Evolutionary conservation across 1,284 basidiomycete genomes (phyloP).

Genomic region (Malassezia cuniculi): DNA sequence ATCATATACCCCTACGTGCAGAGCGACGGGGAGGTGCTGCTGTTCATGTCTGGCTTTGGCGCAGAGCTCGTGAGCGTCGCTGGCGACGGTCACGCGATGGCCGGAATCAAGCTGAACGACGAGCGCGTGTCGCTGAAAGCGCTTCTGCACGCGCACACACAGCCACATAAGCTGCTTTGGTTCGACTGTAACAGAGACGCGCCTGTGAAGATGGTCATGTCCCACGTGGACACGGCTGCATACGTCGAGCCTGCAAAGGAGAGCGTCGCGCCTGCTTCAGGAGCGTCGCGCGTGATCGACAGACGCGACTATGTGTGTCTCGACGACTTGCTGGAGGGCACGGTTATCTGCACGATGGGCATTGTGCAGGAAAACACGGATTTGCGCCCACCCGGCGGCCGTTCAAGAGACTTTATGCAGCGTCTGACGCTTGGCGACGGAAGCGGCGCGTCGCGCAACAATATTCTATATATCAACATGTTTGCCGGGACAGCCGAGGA

Average conservation of each 20-base stretch:
- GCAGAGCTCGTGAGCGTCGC: conserved; percentile 7
- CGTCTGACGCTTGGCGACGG: conserved; percentile 2
- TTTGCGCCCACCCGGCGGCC: conserved; percentile 16
- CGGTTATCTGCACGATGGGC: conserved; percentile 22
- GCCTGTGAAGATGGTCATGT: conserved; percentile 6
- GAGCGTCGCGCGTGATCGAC: no score
- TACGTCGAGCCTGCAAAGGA: no score
- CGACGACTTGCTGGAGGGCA: conserved; percentile 16
- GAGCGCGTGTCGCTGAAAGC: conserved; percentile 12
- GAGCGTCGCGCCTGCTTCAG: no score
- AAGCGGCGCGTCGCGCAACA: background rate
- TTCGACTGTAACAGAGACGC: conserved; percentile 10
- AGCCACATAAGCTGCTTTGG: conserved; percentile 2
- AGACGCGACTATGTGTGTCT: conserved; percentile 18
- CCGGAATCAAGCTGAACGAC: conserved; percentile 4
- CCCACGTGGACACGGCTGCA: no score
- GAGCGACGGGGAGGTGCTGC: background rate
- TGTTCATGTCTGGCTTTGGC: conserved; percentile 12
- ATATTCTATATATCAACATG: conserved; percentile 4
- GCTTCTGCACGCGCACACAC: background rate
- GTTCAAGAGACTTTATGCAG: conserved; percentile 1
- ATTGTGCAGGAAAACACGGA: conserved; percentile 18
- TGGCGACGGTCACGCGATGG: background rate
- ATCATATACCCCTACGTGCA: background rate
- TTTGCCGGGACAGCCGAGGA: conserved; percentile 3